phyloP scores from a whole-genome alignment of 2,329 filamentous ascomycete species.

The Phialophora macrospora region DNA sequence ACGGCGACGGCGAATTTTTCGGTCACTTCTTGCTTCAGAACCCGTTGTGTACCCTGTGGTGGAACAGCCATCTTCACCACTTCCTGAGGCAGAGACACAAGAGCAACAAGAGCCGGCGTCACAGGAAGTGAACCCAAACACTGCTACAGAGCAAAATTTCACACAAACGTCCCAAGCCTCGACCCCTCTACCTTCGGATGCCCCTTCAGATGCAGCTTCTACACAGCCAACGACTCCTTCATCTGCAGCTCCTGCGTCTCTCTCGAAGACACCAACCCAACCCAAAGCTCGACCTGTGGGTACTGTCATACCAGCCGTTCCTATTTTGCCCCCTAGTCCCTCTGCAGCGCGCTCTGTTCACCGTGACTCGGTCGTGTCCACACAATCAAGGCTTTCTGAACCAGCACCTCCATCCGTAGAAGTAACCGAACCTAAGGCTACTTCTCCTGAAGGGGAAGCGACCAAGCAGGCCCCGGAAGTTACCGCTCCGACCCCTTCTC shows the following conservation, averaged over 20 bases:
- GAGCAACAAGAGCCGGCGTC: slow-evolving; percentile 23
- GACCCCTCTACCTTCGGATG: slow-evolving; percentile 63
- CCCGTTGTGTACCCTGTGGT: slow-evolving; percentile 60
- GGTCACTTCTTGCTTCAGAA: slow-evolving; percentile 44
- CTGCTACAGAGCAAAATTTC: slow-evolving; percentile 21
- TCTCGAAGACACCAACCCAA: slow-evolving; percentile 42
- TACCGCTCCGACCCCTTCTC: slow-evolving; percentile 47
- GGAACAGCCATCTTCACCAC: slow-evolving; percentile 42
- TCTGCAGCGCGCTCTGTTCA: slow-evolving; percentile 44
- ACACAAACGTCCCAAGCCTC: slow-evolving; percentile 58
- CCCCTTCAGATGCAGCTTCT: slow-evolving; percentile 61
- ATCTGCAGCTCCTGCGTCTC: slow-evolving; percentile 50
- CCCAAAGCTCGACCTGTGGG: slow-evolving; percentile 43
- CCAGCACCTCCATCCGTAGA: slow-evolving; percentile 23
- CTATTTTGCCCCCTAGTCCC: slow-evolving; percentile 48
- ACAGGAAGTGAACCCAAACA: slow-evolving; percentile 29
- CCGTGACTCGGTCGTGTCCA: slow-evolving; percentile 46
- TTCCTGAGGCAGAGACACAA: slow-evolving; percentile 31
- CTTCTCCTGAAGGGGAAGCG: slow-evolving; percentile 21
- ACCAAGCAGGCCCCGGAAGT: slow-evolving; percentile 41
- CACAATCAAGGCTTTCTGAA: slow-evolving; percentile 44
- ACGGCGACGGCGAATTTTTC: slow-evolving; percentile 51
- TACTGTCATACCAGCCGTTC: slow-evolving; percentile 58
- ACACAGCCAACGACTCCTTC: slow-evolving; percentile 63
- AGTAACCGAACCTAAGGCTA: slow-evolving; percentile 12